Evolutionary conservation across 129 eudicot genomes (phyloP), one percentile per base, ranked within the genome.

Genomic region (Artemisia annua): DNA sequence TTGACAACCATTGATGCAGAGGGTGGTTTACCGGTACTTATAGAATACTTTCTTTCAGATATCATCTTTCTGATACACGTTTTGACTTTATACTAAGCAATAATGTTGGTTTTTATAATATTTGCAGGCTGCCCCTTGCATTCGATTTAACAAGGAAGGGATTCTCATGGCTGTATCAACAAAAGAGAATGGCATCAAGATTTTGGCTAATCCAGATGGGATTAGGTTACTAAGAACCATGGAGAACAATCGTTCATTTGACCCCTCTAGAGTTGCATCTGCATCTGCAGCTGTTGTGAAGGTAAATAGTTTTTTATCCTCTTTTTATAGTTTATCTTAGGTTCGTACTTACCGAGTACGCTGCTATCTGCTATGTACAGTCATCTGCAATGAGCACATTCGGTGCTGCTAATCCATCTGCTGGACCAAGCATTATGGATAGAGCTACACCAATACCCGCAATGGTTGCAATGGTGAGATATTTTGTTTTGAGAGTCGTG

Each of bases 91-190:
- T 62, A 48, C 70, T 68, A 24, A 50, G 78, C 46, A 60, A 75
- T 72, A 3, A 16, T 79, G 20, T 20, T 83, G 24, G 59, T 70
- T 55, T 55, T 44, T 44, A 35, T 13, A 9, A 54, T 68, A 17
- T 77, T 60, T 17, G 12, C 87, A 91, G 97, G 90, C 92, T 71
- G 87, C 97, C 66, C 93, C 97, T 68, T 88, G 96, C 71, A 73
- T 91, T 71, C 89, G 93, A 7, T 91, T 91, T 76, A 91, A 91
- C 86, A 91, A 86, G 78, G 93, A 85, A 70, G 97, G 97, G 60
- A 81, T 75, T 54, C 82, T 91, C 50, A 22, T 91, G 78, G 97
- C 96, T 53, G 96, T 91, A 18, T 88, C 97, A 49, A 88, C 97
- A 50, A 91, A 76, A 73, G 97, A 91, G 0, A 91, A 86, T 77